Evolutionary conservation across 2,329 filamentous ascomycete genomes (phyloP).

Genomic region (Epicoccum sorghinum): DNA sequence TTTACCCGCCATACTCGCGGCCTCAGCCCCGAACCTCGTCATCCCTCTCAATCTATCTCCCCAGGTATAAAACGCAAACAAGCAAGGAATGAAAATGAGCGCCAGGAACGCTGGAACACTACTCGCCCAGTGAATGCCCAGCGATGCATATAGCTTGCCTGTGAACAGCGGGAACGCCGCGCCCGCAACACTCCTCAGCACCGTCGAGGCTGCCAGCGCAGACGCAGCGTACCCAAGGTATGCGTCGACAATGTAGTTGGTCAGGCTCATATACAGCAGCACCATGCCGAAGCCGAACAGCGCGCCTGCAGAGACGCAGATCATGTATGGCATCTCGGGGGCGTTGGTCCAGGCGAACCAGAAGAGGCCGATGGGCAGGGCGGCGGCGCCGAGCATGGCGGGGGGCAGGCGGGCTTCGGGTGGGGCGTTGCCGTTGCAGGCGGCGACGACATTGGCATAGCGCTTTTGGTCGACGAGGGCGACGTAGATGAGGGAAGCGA

Average conservation of each 20-base stretch:
- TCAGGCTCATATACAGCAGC: conserved; percentile 50
- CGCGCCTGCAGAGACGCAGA: conserved; percentile 56
- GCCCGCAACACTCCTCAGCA: conserved; percentile 55
- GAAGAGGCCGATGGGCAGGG: conserved; percentile 57
- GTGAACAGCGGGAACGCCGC: conserved; percentile 58
- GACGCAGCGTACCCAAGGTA: conserved; percentile 56
- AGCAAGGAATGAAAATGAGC: conserved; percentile 45
- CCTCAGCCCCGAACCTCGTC: conserved; percentile 29
- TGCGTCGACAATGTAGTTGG: conserved; percentile 72
- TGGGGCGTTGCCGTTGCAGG: conserved; percentile 55
- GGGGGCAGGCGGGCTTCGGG: conserved; percentile 56
- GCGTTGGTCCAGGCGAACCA: conserved; percentile 57
- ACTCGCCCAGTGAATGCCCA: conserved; percentile 57
- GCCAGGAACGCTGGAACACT: conserved; percentile 55
- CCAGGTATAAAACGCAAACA: conserved; percentile 25
- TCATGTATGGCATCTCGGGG: conserved; percentile 61
- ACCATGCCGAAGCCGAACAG: conserved; percentile 54
- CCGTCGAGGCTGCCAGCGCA: conserved; percentile 49
- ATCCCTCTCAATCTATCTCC: conserved; percentile 23
- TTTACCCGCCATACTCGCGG: conserved; percentile 18
- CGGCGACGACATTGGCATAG: conserved; percentile 20
- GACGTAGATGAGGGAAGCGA: conserved; percentile 24
- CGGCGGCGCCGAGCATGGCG: conserved; percentile 60
- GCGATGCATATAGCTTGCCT: conserved; percentile 50
- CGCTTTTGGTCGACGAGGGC: conserved; percentile 25